Base-by-base conservation (phyloP, 116 monocot species). In the Phalaenopsis hybrid region DNA sequence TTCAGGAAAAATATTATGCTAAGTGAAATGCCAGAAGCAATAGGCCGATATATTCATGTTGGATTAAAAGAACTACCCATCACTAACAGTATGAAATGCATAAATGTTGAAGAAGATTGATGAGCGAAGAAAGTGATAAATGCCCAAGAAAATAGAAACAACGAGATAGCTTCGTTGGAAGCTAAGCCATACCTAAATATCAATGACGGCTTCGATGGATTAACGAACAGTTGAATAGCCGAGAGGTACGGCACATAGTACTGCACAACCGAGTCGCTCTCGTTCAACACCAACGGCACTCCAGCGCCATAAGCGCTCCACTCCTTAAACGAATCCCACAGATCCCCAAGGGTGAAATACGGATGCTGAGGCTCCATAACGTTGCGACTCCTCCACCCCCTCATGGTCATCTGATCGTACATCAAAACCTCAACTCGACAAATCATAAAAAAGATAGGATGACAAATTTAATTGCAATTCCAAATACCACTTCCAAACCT, bases 221-320 rank as follows among this genome's bases (percentile, higher is more conserved):
- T 83, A 1, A 83, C 87, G 81, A 92, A 96, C 5, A 96, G 69
- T 82, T 96, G 96, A 49, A 96, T 92, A n/a, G 85, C 93, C 77
- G 96, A 96, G 28, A 96, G 84, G 82, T 92, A 96, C 0, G 96
- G 96, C 55, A 96, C 96, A 75, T 96, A 96, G 77, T 96, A 96
- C 85, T 96, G 96, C 21, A 86, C 82, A 12, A 96, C 92, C 18
- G 57, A 73, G 34, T 93, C 92, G 57, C 82, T 88, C 4, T 86
- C 96, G 77, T 93, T 87, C 68, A 96, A 73, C 78, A 92, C 83
- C 46, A 96, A 63, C 2, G 96, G 96, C 61, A 96, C 96, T 10
- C 93, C 96, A 46, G 91, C 90, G 20, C 96, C 96, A 88, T 93
- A 96, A 12, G 94, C 96, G 78, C 96, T 96, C 93, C 92, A 96